Percentiles rank a stretch among this genome's conserved stretches.
Conservation (phyloP, 1,139 yeast genomes). For the Yamadazyma triangularis region DNA sequence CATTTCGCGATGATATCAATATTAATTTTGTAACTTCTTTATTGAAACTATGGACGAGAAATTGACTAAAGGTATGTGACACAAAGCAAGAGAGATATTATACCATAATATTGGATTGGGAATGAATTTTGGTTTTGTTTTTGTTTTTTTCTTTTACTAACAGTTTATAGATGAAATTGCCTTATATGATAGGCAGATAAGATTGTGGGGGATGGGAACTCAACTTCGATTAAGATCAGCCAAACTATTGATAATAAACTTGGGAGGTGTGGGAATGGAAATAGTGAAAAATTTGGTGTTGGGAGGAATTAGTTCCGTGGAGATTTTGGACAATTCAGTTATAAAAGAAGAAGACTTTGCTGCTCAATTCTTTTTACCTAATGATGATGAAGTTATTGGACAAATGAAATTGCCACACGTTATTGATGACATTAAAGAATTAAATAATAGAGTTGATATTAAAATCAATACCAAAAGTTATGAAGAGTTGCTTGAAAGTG, state of each 20-base stretch:
- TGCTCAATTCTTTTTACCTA: constrained; percentile 73
- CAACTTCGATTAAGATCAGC: constrained; percentile 79
- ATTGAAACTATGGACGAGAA: constrained; percentile 5
- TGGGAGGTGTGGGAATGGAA: constrained; percentile 76
- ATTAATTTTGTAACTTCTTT: too few relatives aligned
- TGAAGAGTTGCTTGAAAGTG: constrained; percentile 15
- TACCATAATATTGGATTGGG: too few relatives aligned
- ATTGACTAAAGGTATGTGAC: constrained; percentile 14
- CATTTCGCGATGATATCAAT: not conserved
- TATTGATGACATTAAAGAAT: constrained; percentile 52
- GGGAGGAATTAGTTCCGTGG: constrained; percentile 82
- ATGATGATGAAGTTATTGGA: constrained; percentile 46
- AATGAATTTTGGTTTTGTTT: too few relatives aligned
- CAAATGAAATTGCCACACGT: constrained; percentile 52
- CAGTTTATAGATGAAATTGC: constrained; percentile 90
- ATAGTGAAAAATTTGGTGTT: constrained; percentile 79
- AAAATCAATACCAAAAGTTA: constrained; percentile 35
- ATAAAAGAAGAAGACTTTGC: constrained; percentile 65
- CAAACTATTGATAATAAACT: constrained; percentile 58
- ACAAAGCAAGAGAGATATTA: too few relatives aligned
- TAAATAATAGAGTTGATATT: constrained; percentile 73
- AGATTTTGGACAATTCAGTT: constrained; percentile 56
- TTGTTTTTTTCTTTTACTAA: too few relatives aligned
- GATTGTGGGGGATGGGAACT: constrained; percentile 96
- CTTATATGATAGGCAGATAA: constrained; percentile 87